Evolutionary conservation across 768 basidiomycete genomes (phyloP).

Genomic region (Tephrocybe sp.): DNA sequence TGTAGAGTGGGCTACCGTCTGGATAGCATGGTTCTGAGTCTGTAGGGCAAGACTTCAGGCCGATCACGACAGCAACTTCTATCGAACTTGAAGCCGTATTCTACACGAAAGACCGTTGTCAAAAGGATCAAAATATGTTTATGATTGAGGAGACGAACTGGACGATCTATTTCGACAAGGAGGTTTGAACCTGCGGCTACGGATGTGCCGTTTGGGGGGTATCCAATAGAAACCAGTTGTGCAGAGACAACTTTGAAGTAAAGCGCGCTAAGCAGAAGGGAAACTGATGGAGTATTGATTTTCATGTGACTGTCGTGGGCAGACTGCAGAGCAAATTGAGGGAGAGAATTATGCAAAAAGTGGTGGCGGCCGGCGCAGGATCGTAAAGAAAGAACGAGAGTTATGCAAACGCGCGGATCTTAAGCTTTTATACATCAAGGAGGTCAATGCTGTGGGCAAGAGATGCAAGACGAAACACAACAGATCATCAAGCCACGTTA

Average conservation of each 20-base stretch:
- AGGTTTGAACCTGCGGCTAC: conserved; percentile 36
- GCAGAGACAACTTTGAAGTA: conserved; percentile 17
- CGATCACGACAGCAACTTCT: conserved; percentile 47
- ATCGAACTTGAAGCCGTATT: conserved; percentile 32
- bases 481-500: no score
- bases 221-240: conserved; percentile 38
- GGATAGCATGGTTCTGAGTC: conserved; percentile 18
- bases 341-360: no score
- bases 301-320: no score
- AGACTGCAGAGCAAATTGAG: no score
- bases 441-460: no score
- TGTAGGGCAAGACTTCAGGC: conserved; percentile 32
- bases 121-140: not conserved
- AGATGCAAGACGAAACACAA: no score
- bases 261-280: no score
- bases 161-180: conserved; percentile 44
- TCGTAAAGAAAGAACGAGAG: no score
- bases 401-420: no score
- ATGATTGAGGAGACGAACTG: conserved; percentile 31
- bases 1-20: conserved; percentile 44
- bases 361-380: no score
- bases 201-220: conserved; percentile 31
- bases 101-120: conserved; percentile 21
- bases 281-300: no score
- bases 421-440: no score